Evolutionary conservation across 225 moss, liverwort and hornwort genomes (phyloP), one percentile per base, ranked within the genome.

Genomic region (Bryoerythrophyllum caledonicum): DNA sequence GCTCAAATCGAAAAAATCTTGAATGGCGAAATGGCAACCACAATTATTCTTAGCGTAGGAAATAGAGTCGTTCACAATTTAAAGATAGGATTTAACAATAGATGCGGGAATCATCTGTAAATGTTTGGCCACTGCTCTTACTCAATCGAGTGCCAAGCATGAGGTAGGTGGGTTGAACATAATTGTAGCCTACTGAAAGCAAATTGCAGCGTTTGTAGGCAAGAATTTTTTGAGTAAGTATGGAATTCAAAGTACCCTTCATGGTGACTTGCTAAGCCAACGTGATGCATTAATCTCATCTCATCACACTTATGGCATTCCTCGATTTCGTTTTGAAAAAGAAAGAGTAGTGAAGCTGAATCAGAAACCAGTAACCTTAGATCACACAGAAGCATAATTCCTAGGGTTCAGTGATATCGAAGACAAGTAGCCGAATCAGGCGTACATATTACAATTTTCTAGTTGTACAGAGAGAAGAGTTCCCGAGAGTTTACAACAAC

Each of bases 1-100:
- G 44, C 59, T 60, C 37, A 6, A 67, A 63, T 59, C 68, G 85
- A 78, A 81, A 68, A 79, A 35, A 63, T 85, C 78, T 76, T 85
- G 78, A 82, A 28, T 51, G 41, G 25, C 75, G 20, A 25, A 75
- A 28, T 32, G 71, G 23, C 66, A 46, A 38, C 43, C 53, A 51
- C 54, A 56, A 58, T 63, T 49, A 23, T 68, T 67, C 43, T 73
- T 13, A 65, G 59, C 41, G 2, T 43, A 73, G 44, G 68, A 40
- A 72, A 59, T 27, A 72, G 57, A 58, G 72, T 62, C 60, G 48
- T 67, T 21, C 11, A 61, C 67, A 44, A 62, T 83, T 75, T 21
- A 30, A 32, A 35, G 44, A 21, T 60, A 48, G 41, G n/a, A 65
- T 52, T 55, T 38, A 28, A 62, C 41, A 41, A 13, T 7, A 64